Base-by-base conservation (phyloP, 1,139 yeast species). In the Candida smagusa region DNA sequence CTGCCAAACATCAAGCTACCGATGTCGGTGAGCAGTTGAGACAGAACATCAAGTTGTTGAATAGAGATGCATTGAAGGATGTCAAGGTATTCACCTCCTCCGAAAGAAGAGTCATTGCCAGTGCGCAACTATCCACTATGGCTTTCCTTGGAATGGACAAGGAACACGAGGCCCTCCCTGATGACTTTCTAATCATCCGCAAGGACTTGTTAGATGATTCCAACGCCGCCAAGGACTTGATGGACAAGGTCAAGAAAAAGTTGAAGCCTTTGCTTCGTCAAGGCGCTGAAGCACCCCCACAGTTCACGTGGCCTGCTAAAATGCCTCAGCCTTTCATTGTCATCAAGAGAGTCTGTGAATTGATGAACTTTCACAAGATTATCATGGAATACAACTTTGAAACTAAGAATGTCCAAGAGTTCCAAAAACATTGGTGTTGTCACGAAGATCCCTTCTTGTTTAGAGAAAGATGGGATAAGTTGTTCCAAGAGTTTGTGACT, bases 271-370 rank as follows among this genome's bases (percentile, higher is more conserved):
- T 94, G 54, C 68, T 94, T 38, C 79, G 99, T 61, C 92, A 90
- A 61, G 98, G 98, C 2, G 87, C 90, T 41, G 96, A 89, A 52
- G 97, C 97, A 0, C 98, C 98, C n/a, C 89, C 95, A 1, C 97
- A 92, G 56, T 94, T 94, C 61, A 87, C 98, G 0, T 94, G 99
- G 99, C 98, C 99, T 2, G 88, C 94, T 11, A 88, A 89, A 54
- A 89, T 92, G 85, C 98, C 98, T 0, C 95, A 92, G 57, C 99
- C 99, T 1, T 90, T 88, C 59, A 79, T 83, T 36, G 98, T 94
- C 8, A 84, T 94, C 50, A 85, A 87, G 53, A 72, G 97, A 45
- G 98, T 94, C 24, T 96, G 95, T 35, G 96, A 89, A 54, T 72
- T 94, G 52, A 92, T 94, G 98, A 88, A 84, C 59, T 90, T 85